A percentile compares a stretch with the other conserved stretches of the same genome.
Evolutionary conservation across 2,329 filamentous ascomycete species (phyloP).

Genomic region (Xylariaceae sp.): DNA sequence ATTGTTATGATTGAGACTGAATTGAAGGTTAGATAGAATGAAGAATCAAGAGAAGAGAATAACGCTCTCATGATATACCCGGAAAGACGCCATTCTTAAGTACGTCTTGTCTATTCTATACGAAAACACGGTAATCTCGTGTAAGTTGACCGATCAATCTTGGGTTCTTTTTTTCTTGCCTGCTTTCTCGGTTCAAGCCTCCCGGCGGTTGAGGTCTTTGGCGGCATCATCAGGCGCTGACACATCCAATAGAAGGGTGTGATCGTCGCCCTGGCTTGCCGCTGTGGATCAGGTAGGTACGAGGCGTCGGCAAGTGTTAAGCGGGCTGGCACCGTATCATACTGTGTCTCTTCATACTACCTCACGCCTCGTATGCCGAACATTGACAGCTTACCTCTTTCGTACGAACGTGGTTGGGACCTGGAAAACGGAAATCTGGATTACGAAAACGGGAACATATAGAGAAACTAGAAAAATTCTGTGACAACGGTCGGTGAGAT

Average conservation of each 20-base stretch:
- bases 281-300: conserved; percentile 11
- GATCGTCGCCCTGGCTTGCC: conserved; percentile 18
- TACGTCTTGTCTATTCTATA: too few species aligned
- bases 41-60: not conserved
- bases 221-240: conserved; percentile 30
- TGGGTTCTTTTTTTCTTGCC: not conserved
- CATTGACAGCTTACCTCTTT: not conserved
- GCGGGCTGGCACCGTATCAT: not conserved
- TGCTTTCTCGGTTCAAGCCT: conserved; percentile 6
- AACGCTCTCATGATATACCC: not conserved
- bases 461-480: too few species aligned
- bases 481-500: conserved; percentile 18
- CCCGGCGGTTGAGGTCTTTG: conserved; percentile 24
- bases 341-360: too few species aligned
- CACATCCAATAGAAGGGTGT: conserved; percentile 23
- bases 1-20: not conserved
- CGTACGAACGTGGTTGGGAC: not conserved
- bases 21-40: not conserved
- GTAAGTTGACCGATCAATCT: too few species aligned
- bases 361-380: too few species aligned
- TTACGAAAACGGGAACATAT: too few species aligned
- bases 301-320: not conserved
- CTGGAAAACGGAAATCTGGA: too few species aligned
- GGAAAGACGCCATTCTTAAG: too few species aligned
- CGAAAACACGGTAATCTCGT: too few species aligned